phyloP scores from a whole-genome alignment of 192 early-diverging fungal genomes.

The Entrophospora sp. region DNA sequence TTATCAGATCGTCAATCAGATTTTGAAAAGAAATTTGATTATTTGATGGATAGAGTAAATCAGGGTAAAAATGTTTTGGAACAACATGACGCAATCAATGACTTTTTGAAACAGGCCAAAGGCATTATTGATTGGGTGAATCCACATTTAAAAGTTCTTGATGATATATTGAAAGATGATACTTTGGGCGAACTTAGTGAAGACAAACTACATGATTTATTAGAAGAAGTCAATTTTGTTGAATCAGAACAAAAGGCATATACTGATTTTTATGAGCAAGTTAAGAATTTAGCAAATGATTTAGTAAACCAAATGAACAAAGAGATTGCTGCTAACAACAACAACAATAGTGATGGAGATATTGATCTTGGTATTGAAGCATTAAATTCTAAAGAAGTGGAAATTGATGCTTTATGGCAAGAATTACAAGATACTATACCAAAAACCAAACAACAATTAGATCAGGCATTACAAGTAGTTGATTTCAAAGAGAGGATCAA shows the following conservation, averaged over 20 bases:
- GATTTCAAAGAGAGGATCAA: slow-evolving; percentile 18
- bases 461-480: slow-evolving; percentile 13
- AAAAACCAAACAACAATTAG: slow-evolving; percentile 1
- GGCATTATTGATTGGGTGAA: slow-evolving; percentile 10
- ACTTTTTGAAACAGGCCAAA: neutral
- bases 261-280: neutral
- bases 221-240: slow-evolving; percentile 15
- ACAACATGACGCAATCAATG: slow-evolving; percentile 2
- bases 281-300: neutral
- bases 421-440: neutral
- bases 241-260: slow-evolving; percentile 12
- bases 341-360: slow-evolving; percentile 4
- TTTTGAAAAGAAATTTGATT: neutral
- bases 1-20: neutral
- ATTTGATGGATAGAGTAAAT: neutral
- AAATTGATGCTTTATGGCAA: slow-evolving; percentile 16
- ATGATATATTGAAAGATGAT: neutral
- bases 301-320: slow-evolving; percentile 11
- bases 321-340: neutral
- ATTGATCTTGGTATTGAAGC: slow-evolving; percentile 2
- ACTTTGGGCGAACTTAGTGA: slow-evolving; percentile 8
- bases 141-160: slow-evolving; percentile 2
- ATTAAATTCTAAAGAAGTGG: neutral
- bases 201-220: slow-evolving; percentile 2
- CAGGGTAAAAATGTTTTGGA: slow-evolving; percentile 5